Evolutionary conservation across 106 monocot species (phyloP).

Genomic region (Ottelia alismoides): DNA sequence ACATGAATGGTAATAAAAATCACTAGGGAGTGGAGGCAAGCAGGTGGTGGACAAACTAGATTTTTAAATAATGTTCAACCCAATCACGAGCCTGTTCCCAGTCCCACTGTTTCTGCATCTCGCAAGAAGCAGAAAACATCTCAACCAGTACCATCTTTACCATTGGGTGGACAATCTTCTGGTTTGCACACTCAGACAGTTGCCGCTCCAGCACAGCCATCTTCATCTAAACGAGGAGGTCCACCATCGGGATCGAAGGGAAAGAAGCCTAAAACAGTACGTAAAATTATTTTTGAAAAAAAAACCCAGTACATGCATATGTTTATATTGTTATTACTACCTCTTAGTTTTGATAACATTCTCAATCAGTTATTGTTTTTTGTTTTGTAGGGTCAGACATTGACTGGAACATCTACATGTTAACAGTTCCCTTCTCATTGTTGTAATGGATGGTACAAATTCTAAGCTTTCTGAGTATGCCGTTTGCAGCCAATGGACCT

Average conservation of each 20-base stretch:
- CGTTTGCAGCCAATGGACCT: background rate
- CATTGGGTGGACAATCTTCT: constrained; percentile 19
- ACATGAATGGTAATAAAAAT: too few relatives aligned
- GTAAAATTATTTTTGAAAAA: too few relatives aligned
- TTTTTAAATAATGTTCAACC: constrained; percentile 24
- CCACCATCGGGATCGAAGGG: constrained; percentile 5
- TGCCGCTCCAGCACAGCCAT: constrained; percentile 21
- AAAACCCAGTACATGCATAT: too few relatives aligned
- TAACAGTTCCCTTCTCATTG: too few relatives aligned
- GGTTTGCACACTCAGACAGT: constrained; percentile 10
- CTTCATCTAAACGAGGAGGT: constrained; percentile 18
- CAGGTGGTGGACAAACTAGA: constrained; percentile 33
- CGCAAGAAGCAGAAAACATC: constrained; percentile 45
- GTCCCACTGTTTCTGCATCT: constrained; percentile 48
- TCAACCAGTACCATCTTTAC: constrained; percentile 21
- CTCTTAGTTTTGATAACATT: too few relatives aligned
- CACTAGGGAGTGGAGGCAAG: too few relatives aligned
- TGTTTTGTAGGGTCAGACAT: too few relatives aligned
- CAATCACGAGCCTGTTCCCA: constrained; percentile 34
- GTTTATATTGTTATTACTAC: too few relatives aligned
- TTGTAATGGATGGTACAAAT: too few relatives aligned
- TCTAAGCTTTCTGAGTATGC: too few relatives aligned
- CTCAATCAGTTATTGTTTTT: too few relatives aligned
- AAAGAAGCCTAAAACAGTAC: constrained; percentile 30
- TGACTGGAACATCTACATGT: too few relatives aligned